Conservation (phyloP, 495 filamentous ascomycete genomes). For the Aspergillus carlsbadensis region DNA sequence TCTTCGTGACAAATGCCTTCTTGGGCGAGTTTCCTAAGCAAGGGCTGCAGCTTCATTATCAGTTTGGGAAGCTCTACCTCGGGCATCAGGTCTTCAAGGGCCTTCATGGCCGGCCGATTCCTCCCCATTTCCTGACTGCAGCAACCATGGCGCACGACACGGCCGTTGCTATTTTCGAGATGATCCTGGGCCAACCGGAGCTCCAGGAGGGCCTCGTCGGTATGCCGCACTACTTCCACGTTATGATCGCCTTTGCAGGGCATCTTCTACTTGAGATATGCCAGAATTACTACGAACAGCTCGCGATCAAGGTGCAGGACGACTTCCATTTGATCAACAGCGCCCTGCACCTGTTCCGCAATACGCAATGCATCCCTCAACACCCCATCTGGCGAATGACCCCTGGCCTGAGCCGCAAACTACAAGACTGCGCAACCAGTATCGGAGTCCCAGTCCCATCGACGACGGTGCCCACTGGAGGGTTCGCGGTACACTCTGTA, state of each 20-base stretch:
- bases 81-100: conserved; percentile 45
- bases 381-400: conserved; percentile 32
- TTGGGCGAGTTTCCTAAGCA: conserved; percentile 44
- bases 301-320: conserved; percentile 20
- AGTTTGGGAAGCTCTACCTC: conserved; percentile 47
- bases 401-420: conserved; percentile 25
- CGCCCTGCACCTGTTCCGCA: conserved; percentile 24
- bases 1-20: conserved; percentile 30
- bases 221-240: conserved; percentile 47
- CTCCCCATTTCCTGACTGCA: conserved; percentile 32
- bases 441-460: conserved; percentile 6
- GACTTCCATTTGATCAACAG: conserved; percentile 25
- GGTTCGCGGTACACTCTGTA: background rate
- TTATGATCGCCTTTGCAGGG: conserved; percentile 48
- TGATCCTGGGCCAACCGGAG: conserved; percentile 38
- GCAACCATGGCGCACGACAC: conserved; percentile 39
- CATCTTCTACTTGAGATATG: conserved; percentile 45
- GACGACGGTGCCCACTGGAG: background rate
- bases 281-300: conserved; percentile 23
- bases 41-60: conserved; percentile 42
- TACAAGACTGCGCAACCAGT: conserved; percentile 24
- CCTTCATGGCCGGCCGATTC: conserved; percentile 31
- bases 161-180: conserved; percentile 39
- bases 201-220: conserved; percentile 38
- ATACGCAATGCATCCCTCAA: conserved; percentile 20